These are phyloP conservation scores for Plantago rigida DNA, from an alignment of 305 asterid genomes.

Conservation along the genomic window DNA sequence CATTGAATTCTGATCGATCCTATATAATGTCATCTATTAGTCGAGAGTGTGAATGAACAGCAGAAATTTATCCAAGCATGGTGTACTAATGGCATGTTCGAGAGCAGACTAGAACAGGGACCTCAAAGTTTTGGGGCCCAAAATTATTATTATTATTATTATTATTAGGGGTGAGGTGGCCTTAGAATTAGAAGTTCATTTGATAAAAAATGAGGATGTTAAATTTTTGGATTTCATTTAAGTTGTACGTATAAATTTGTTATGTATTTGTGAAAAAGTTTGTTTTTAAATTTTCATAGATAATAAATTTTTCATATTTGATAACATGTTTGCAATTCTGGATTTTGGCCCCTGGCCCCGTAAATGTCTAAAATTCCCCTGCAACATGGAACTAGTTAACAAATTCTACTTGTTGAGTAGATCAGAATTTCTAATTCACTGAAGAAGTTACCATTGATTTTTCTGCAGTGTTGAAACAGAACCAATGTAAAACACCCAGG, in stretches of 20 bases:
- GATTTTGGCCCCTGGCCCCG: too few species aligned
- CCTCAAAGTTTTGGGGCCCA: too few species aligned
- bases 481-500: constrained; percentile 33
- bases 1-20: background rate
- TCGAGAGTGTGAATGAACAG: background rate
- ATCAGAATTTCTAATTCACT: background rate
- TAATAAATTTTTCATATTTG: too few species aligned
- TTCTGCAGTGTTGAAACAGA: constrained; percentile 35
- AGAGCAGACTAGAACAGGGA: background rate
- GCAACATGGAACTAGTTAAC: background rate
- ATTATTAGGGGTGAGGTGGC: background rate
- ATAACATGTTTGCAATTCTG: too few species aligned
- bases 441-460: constrained; percentile 16
- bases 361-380: too few species aligned
- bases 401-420: background rate
- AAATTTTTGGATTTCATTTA: background rate
- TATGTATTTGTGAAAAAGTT: background rate
- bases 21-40: background rate
- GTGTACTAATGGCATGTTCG: background rate
- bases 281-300: background rate
- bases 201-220: too few species aligned
- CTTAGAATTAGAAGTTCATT: background rate
- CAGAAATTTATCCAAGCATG: background rate
- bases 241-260: background rate
- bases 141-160: too few species aligned